These are phyloP conservation scores for Pterulicium gracile DNA, from an alignment of 1,284 basidiomycete genomes.

Conservation along the genomic window DNA sequence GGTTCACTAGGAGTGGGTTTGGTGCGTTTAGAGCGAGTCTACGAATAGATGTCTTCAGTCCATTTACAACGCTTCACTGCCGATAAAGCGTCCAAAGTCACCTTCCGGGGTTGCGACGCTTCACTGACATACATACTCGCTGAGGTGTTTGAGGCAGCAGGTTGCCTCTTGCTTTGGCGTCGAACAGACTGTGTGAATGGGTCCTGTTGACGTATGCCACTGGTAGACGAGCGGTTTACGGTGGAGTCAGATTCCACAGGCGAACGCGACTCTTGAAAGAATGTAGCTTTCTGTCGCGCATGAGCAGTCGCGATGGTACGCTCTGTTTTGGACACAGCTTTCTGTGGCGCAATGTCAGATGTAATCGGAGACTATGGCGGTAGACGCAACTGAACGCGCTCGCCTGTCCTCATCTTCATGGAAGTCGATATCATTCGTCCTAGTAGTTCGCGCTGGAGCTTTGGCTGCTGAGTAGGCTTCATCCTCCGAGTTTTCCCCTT, in stretches of 20 bases:
- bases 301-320: slow-evolving; percentile 55
- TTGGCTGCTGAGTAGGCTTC: no score
- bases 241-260: no score
- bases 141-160: slow-evolving; percentile 57
- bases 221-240: background rate
- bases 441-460: no score
- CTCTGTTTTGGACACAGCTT: slow-evolving; percentile 43
- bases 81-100: slow-evolving; percentile 16
- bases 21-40: slow-evolving; percentile 48
- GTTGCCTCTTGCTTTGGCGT: slow-evolving; percentile 31
- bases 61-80: slow-evolving; percentile 2
- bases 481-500: no score
- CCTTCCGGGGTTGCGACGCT: slow-evolving; percentile 53
- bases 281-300: slow-evolving; percentile 49
- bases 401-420: no score
- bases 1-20: slow-evolving; percentile 24
- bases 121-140: slow-evolving; percentile 50
- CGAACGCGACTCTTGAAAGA: slow-evolving; percentile 36
- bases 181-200: no score
- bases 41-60: slow-evolving; percentile 5
- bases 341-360: no score
- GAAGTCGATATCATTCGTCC: no score
- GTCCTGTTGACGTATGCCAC: slow-evolving; percentile 5
- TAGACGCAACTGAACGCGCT: no score
- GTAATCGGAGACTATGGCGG: no score